phyloP scores from a whole-genome alignment of 2,329 filamentous ascomycete species.

The Scedosporium aurantiacum region DNA sequence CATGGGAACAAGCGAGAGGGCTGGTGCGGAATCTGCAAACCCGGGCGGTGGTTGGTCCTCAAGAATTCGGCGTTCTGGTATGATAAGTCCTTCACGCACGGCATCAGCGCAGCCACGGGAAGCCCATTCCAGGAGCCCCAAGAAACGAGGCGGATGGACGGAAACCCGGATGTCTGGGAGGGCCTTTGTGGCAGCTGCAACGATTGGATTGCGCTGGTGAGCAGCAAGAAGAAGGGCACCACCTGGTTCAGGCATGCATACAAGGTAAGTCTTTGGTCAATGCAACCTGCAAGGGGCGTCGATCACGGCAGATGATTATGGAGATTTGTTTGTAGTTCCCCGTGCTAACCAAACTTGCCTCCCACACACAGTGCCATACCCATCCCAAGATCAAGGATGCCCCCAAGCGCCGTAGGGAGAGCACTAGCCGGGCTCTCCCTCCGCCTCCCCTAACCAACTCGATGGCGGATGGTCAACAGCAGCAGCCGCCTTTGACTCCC shows the following conservation, averaged over 20 bases:
- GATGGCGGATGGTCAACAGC: constrained; percentile 30
- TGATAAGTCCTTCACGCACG: constrained; percentile 82
- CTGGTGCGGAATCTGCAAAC: constrained; percentile 83
- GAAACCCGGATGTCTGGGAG: constrained; percentile 73
- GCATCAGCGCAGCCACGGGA: constrained; percentile 72
- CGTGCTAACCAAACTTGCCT: constrained; percentile 12
- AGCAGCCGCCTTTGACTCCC: constrained; percentile 24
- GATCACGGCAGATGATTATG: background rate
- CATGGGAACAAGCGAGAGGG: constrained; percentile 81
- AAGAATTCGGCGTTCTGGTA: constrained; percentile 93
- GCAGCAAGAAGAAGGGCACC: constrained; percentile 84
- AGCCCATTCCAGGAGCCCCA: constrained; percentile 68
- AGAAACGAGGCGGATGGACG: constrained; percentile 64
- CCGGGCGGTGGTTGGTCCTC: constrained; percentile 72
- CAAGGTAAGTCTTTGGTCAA: constrained; percentile 45
- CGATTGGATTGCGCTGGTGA: constrained; percentile 71
- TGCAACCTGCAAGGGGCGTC: background rate
- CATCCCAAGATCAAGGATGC: constrained; percentile 62
- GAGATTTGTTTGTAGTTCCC: background rate
- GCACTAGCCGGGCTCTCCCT: constrained; percentile 32
- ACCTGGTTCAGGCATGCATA: constrained; percentile 87
- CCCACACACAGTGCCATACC: constrained; percentile 47
- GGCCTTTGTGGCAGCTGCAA: constrained; percentile 68
- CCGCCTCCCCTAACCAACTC: constrained; percentile 34
- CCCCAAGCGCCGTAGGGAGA: constrained; percentile 56